These are phyloP conservation scores for Candida buenavistaensis DNA, from an alignment of 1,139 yeast genomes.

Conservation along the genomic window DNA sequence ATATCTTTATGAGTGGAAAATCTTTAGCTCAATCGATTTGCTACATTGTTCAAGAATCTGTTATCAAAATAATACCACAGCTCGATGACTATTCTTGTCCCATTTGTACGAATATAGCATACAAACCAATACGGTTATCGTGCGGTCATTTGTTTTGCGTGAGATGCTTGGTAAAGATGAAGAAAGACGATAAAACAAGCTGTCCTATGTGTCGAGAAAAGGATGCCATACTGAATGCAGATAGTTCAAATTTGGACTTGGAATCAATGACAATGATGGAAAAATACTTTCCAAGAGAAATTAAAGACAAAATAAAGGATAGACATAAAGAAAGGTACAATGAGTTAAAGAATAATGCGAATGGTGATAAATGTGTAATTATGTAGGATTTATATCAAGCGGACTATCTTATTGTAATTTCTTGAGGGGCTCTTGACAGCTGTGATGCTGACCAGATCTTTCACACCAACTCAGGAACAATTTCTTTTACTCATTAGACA, in stretches of 20 bases:
- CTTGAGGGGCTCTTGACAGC: not conserved
- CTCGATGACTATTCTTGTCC: slow-evolving; percentile 76
- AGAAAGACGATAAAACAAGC: slow-evolving; percentile 53
- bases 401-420: not conserved
- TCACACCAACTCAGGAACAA: no score
- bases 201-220: slow-evolving; percentile 68
- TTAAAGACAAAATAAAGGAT: slow-evolving; percentile 58
- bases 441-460: no score
- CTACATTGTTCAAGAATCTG: slow-evolving; percentile 52
- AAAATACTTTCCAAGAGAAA: slow-evolving; percentile 64
- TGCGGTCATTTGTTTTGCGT: slow-evolving; percentile 74
- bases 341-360: slow-evolving; percentile 22
- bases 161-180: slow-evolving; percentile 66
- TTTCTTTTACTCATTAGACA: no score
- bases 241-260: slow-evolving; percentile 58
- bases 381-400: slow-evolving; percentile 10
- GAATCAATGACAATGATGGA: slow-evolving; percentile 55
- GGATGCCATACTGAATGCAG: slow-evolving; percentile 56
- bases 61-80: slow-evolving; percentile 64
- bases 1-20: slow-evolving; percentile 45
- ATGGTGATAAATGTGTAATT: slow-evolving; percentile 29
- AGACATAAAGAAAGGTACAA: slow-evolving; percentile 54
- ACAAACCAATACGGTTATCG: slow-evolving; percentile 61
- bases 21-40: slow-evolving; percentile 59
- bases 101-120: slow-evolving; percentile 67